phyloP scores from a whole-genome alignment of 2,329 filamentous ascomycete genomes.

The Pochonia chlamydosporia region DNA sequence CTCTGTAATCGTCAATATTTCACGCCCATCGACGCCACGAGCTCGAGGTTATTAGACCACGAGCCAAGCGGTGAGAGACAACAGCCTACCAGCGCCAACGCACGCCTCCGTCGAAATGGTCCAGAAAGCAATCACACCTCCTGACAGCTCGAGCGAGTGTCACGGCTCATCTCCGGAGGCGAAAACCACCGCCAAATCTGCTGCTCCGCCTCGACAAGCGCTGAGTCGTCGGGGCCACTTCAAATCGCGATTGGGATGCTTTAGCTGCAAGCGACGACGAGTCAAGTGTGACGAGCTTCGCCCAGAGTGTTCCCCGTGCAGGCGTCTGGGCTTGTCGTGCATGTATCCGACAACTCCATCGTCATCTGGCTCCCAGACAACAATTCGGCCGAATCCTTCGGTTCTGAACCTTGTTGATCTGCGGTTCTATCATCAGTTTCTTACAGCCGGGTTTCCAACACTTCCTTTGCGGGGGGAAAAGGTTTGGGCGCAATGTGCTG shows the following conservation, averaged over 20 bases:
- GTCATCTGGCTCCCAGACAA: no score
- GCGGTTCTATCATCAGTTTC: slow-evolving; percentile 45
- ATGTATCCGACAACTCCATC: slow-evolving; percentile 18
- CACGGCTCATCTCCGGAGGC: not conserved
- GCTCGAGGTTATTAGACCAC: no score
- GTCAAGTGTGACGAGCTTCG: slow-evolving; percentile 26
- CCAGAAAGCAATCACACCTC: not conserved
- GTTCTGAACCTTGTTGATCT: slow-evolving; percentile 36
- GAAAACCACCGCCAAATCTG: not conserved
- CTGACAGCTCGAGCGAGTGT: not conserved
- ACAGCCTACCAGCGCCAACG: no score
- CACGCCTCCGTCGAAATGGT: no score
- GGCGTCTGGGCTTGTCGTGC: slow-evolving; percentile 27
- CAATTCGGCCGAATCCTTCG: slow-evolving; percentile 2
- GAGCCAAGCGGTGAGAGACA: no score
- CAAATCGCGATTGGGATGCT: slow-evolving; percentile 26
- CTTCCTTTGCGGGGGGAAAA: slow-evolving; percentile 25
- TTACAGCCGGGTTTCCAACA: slow-evolving; percentile 34
- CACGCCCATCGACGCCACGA: not conserved
- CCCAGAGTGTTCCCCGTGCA: slow-evolving; percentile 24
- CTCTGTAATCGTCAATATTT: not conserved
- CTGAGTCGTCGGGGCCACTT: slow-evolving; percentile 18
- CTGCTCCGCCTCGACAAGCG: not conserved
- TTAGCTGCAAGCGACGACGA: slow-evolving; percentile 24
- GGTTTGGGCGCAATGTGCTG: slow-evolving; percentile 27